Base-by-base conservation (phyloP, 108 stramenopile genomes). In the Pseudonitzschia pungens region DNA sequence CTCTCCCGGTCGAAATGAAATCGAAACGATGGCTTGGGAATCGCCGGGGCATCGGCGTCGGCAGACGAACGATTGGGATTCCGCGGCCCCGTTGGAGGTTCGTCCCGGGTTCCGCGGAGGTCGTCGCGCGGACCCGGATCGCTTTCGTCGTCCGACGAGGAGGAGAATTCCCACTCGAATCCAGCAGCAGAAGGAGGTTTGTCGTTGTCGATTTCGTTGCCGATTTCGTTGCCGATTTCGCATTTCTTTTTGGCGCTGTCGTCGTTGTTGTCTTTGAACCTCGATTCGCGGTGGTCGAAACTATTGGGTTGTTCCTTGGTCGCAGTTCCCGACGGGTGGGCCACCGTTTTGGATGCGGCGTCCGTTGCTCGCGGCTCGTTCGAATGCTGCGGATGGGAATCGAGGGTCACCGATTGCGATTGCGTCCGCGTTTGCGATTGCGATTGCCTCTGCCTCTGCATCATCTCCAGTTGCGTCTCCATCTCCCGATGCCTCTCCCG, bases 121-220 rank as follows among this genome's bases (percentile, higher is more conserved):
- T 54, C 53, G 9, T 55, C 53, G 9, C 55, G n/a, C n/a, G 54
- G 22, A 0, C 42, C n/a, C 11, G 72, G 56, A 26, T 77, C 53
- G 21, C 64, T 60, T 1, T 44, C 63, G 0, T 65, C 59, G 7
- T 70, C 69, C 8, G 66, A 57, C 31, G 64, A 66, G 8, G 72
- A 81, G 5, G 67, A 71, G 44, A 69, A 72, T 20, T 81, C 75
- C 18, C 76, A 73, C 21, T 57, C 57, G 36, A 72, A 62, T 5
- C 36, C 36, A 2, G 36, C 2, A 2, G 36, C 36, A 2, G 36
- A 36, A 2, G 36, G 36, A 6, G 2, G 2, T 36, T 36, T 6
- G 36, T 36, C 6, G 36, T 6, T 36, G 4, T 36, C 36, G 36
- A 5, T 36, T 36, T 36, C 36, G 36, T 6, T 6, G 36, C 6